Evolutionary conservation across 1,284 basidiomycete species (phyloP).

Genomic region (Kalmanozyma brasiliensis): DNA sequence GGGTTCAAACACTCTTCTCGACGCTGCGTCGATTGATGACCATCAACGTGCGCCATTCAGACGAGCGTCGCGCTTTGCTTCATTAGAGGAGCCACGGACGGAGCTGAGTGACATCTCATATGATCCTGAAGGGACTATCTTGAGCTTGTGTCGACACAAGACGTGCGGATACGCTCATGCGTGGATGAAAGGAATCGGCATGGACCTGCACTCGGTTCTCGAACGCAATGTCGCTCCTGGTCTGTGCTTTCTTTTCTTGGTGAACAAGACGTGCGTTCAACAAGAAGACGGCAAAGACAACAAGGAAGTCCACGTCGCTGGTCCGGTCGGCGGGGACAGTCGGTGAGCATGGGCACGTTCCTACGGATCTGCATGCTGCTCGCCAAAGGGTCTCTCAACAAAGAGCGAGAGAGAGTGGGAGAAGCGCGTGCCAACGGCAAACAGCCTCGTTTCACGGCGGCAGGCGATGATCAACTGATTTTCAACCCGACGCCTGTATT

Average conservation of each 20-base stretch:
- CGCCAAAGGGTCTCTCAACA: slow-evolving; percentile 2
- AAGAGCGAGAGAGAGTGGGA: too few relatives aligned
- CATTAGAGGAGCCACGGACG: too few relatives aligned
- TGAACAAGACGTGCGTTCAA: not conserved
- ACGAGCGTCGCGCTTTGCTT: too few relatives aligned
- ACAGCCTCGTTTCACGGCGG: too few relatives aligned
- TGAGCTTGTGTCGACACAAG: too few relatives aligned
- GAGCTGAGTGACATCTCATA: too few relatives aligned
- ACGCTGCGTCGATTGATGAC: not conserved
- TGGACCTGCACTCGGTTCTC: too few relatives aligned
- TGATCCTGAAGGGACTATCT: too few relatives aligned
- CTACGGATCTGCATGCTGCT: slow-evolving; percentile 20
- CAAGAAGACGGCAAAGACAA: not conserved
- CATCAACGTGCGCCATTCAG: too few relatives aligned
- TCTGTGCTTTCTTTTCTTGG: slow-evolving; percentile 37
- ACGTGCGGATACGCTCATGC: too few relatives aligned
- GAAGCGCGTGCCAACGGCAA: too few relatives aligned
- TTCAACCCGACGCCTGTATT: not conserved
- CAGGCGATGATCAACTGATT: not conserved
- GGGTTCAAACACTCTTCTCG: not conserved
- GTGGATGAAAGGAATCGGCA: too few relatives aligned
- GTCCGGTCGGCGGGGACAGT: not conserved
- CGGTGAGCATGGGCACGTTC: slow-evolving; percentile 25
- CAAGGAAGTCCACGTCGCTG: slow-evolving; percentile 13
- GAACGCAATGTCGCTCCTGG: not conserved